Base-by-base conservation (phyloP, 202 grass and related monocot genomes). In the Hordeum pubiflorum region DNA sequence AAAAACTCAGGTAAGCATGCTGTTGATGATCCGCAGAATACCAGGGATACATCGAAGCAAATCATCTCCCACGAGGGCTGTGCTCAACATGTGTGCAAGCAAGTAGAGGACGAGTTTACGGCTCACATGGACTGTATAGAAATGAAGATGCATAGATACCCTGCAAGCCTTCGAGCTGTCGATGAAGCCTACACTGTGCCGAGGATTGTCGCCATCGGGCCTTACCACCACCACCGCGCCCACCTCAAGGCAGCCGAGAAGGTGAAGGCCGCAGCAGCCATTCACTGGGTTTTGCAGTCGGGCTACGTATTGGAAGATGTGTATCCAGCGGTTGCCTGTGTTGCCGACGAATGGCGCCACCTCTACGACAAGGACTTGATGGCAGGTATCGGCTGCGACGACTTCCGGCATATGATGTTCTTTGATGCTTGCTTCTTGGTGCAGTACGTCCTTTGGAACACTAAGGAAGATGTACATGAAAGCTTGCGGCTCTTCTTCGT, bases 401-500 rank as follows among this genome's bases (percentile, higher is more conserved):
- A 77, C 37, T 77, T 77, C 74, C 37, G 24, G 5, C 36, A 43
- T 43, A 43, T 43, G 40, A 43, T 43, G 40, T 43, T 43, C 40
- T 33, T 33, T 33, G 32, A 33, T 33, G 32, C 32, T 33, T 33
- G 32, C 32, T 33, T 33, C 32, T 33, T 33, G 32, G 32, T 43
- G 40, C 58, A 63, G 38, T 63, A 63, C 75, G 3, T 72, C 1
- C 0, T 4, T 1, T 5, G 0, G 1, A 3, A 2, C 32, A 0
- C 10, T 0, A 0, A 0, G 2, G 29, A 2, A 52, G n/a, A n/a
- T n/a, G n/a, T 11, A 9, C 0, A 10, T 2, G 6, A 5, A 15
- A n/a, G 6, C 32, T 17, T 29, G 2, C 29, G 14, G 2, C 17
- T 2, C 17, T 72, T 52, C 43, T 18, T 72, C 3, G 10, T 9